A percentile compares a stretch with the other conserved stretches of the same genome.
Evolutionary conservation across 2,329 filamentous ascomycete species (phyloP).

Genomic region (Arthrobotrys iridis): DNA sequence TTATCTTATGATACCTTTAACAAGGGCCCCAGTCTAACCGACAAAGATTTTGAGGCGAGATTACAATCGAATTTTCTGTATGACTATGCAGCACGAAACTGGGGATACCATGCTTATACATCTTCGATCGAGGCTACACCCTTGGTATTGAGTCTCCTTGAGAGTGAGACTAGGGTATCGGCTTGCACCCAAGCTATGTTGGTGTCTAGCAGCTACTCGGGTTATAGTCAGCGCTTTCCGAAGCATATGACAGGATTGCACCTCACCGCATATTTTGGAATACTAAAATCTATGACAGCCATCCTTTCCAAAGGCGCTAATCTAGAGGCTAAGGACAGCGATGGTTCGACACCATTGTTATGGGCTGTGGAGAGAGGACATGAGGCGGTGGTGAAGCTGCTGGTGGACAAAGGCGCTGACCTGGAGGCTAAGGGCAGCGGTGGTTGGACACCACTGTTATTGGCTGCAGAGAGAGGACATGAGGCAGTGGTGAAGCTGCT

Average conservation of each 20-base stretch:
- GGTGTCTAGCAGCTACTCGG: not conserved
- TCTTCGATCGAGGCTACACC: not conserved
- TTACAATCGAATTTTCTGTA: not conserved
- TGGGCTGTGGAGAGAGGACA: not conserved
- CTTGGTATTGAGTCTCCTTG: not conserved
- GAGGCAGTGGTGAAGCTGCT: not conserved
- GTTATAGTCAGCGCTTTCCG: not conserved
- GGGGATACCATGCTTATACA: conserved; percentile 8
- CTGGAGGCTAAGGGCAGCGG: not conserved
- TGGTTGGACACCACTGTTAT: not conserved
- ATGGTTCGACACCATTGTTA: not conserved
- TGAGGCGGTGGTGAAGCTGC: not conserved
- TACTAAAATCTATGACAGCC: not conserved
- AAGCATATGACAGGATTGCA: not conserved
- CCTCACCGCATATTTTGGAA: not conserved
- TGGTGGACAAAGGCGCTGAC: not conserved
- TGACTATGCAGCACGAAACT: conserved; percentile 5
- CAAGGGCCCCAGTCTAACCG: not conserved
- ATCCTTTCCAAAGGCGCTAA: not conserved
- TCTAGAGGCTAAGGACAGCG: not conserved
- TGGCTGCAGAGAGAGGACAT: not conserved
- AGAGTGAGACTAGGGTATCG: not conserved
- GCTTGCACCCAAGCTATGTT: not conserved
- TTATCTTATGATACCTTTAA: conserved; percentile 6
- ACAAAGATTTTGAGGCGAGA: not conserved